Evolutionary conservation across 2,329 filamentous ascomycete species (phyloP).

Genomic region (Emericellopsis atlantica): DNA sequence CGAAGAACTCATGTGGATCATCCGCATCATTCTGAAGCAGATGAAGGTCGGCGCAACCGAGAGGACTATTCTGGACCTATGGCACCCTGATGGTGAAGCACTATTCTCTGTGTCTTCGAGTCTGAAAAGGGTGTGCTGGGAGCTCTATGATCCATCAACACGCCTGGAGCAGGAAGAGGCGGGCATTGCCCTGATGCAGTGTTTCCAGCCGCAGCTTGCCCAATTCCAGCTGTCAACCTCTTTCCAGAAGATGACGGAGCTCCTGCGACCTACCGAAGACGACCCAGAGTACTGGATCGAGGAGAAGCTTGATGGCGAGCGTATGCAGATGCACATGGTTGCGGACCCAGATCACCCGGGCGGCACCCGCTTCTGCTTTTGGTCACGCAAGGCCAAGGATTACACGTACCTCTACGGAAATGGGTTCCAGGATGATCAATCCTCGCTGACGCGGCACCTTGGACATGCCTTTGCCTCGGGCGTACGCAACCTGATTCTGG

Average conservation of each 20-base stretch:
- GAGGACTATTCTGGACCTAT: conserved; percentile 73
- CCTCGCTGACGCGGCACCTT: conserved; percentile 70
- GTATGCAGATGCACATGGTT: conserved; percentile 92
- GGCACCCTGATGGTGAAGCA: conserved; percentile 66
- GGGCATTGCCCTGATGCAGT: conserved; percentile 76
- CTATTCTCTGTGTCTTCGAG: conserved; percentile 88
- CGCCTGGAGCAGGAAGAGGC: conserved; percentile 64
- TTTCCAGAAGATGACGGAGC: conserved; percentile 68
- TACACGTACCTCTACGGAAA: conserved; percentile 90
- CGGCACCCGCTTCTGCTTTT: conserved; percentile 69
- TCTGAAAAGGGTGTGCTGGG: conserved; percentile 86
- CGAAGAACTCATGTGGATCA: conserved; percentile 86
- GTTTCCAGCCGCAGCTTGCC: conserved; percentile 90
- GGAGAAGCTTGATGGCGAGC: conserved; percentile 92
- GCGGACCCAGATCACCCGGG: conserved; percentile 56
- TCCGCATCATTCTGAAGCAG: conserved; percentile 80
- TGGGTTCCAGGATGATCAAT: conserved; percentile 59
- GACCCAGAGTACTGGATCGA: conserved; percentile 88
- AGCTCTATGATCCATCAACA: conserved; percentile 61
- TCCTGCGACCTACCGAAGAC: conserved; percentile 50
- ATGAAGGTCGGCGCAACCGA: conserved; percentile 69
- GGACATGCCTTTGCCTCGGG: conserved; percentile 62
- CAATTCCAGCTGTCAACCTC: conserved; percentile 74
- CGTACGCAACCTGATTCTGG: conserved; percentile 78
- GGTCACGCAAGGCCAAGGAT: conserved; percentile 92